A percentile compares a stretch with the other conserved stretches of the same genome.
Conservation (phyloP, 1,139 yeast genomes). For the Arxiozyma telluris region DNA sequence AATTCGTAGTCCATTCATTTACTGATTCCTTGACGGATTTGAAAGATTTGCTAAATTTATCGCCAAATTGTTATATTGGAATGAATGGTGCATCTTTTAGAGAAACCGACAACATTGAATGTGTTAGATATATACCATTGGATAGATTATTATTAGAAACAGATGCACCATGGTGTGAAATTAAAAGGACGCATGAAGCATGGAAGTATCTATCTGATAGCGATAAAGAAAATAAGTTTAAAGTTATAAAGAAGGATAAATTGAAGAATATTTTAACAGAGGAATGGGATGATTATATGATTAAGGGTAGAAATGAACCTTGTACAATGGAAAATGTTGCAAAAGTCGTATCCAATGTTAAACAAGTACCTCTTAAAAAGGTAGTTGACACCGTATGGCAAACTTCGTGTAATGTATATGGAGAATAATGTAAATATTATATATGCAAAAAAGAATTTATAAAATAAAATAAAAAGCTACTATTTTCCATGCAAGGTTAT, state of each 20-base stretch:
- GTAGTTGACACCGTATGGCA: constrained; percentile 56
- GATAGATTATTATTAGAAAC: constrained; percentile 74
- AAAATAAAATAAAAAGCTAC: not conserved
- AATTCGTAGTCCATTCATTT: constrained; percentile 81
- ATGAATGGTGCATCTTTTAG: constrained; percentile 89
- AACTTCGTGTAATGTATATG: constrained; percentile 50
- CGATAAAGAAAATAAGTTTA: constrained; percentile 13
- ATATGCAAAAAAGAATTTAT: not conserved
- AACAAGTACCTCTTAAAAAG: constrained; percentile 40
- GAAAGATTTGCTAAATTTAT: constrained; percentile 35
- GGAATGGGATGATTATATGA: constrained; percentile 36
- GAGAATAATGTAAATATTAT: constrained; percentile 5
- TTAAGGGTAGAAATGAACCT: constrained; percentile 88
- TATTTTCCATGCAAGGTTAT: not conserved
- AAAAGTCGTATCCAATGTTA: constrained; percentile 57
- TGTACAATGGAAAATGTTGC: constrained; percentile 78
- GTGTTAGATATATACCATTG: constrained; percentile 57
- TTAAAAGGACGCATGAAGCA: constrained; percentile 74
- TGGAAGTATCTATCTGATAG: constrained; percentile 40
- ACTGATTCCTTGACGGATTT: constrained; percentile 72
- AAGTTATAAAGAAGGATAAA: constrained; percentile 26
- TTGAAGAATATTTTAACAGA: constrained; percentile 13
- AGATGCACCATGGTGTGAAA: constrained; percentile 98
- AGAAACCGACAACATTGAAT: constrained; percentile 61
- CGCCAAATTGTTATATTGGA: constrained; percentile 51